Evolutionary conservation across 306 rosid species (phyloP).

Genomic region (Quercus rubra): DNA sequence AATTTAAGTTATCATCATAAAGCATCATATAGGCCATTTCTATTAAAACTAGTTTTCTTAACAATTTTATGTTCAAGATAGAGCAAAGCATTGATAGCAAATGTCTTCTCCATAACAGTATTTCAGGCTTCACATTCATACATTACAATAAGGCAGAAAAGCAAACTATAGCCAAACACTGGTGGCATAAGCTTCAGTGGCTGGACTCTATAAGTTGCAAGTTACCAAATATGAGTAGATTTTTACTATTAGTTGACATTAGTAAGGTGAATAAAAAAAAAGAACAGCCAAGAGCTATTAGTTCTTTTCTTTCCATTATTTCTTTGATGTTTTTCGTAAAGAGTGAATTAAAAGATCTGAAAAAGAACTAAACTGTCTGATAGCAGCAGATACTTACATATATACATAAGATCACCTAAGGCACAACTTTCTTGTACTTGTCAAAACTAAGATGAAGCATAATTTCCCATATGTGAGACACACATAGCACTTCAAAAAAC

Average conservation of each 20-base stretch:
- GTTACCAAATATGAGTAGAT: too few species aligned
- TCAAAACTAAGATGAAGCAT: not conserved
- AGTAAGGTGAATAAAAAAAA: not conserved
- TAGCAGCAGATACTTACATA: not conserved
- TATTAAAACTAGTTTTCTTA: not conserved
- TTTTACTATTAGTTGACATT: too few species aligned
- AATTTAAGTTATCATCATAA: not conserved
- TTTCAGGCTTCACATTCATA: not conserved
- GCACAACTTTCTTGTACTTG: not conserved
- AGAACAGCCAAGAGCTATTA: not conserved
- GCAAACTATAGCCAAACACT: not conserved
- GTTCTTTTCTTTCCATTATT: not conserved
- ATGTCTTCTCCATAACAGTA: not conserved
- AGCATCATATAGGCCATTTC: not conserved
- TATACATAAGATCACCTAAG: not conserved
- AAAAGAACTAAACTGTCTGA: not conserved
- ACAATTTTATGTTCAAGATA: not conserved
- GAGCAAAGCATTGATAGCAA: not conserved
- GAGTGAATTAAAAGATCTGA: not conserved
- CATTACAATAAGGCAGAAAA: not conserved
- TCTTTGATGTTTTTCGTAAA: not conserved
- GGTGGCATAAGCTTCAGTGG: not conserved
- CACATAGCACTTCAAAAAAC: constrained; percentile 16
- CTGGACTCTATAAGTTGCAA: too few species aligned
- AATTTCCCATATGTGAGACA: not conserved